phyloP scores from a whole-genome alignment of 1,284 basidiomycete species.

The Ustilago cynodontis region DNA sequence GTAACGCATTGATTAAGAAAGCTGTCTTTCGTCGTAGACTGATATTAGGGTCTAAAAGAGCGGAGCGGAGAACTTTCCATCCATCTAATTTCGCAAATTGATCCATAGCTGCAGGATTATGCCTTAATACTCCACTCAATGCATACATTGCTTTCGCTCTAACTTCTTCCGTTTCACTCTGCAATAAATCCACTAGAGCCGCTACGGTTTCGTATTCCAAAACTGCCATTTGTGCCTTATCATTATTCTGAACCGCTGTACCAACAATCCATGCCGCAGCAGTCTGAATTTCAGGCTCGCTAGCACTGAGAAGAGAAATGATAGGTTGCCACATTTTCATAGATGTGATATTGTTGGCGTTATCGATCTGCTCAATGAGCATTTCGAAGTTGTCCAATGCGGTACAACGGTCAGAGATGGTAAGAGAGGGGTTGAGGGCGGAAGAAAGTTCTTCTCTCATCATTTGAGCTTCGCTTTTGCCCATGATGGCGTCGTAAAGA shows the following conservation, averaged over 20 bases:
- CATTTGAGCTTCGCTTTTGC: conserved; percentile 68
- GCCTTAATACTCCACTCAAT: conserved; percentile 85
- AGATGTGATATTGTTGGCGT: conserved; percentile 89
- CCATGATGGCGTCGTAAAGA: conserved; percentile 67
- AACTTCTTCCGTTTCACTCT: conserved; percentile 73
- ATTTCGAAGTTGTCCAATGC: conserved; percentile 96
- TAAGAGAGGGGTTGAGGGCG: conserved; percentile 52
- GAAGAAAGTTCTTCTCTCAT: conserved; percentile 66
- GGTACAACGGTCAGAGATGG: conserved; percentile 73
- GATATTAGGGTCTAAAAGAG: conserved; percentile 82
- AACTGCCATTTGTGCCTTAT: conserved; percentile 81
- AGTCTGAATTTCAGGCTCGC: conserved; percentile 76
- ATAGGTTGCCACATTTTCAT: conserved; percentile 89
- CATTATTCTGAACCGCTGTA: conserved; percentile 95
- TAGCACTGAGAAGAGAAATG: conserved; percentile 77
- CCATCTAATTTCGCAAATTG: conserved; percentile 77
- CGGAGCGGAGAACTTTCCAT: conserved; percentile 77
- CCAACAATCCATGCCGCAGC: conserved; percentile 91
- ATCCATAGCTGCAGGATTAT: conserved; percentile 79
- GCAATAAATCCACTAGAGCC: conserved; percentile 71
- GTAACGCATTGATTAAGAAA: conserved; percentile 84
- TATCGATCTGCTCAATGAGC: conserved; percentile 94
- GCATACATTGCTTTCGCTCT: conserved; percentile 85
- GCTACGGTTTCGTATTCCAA: conserved; percentile 77
- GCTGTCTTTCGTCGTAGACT: conserved; percentile 83